A percentile compares a stretch with the other conserved stretches of the same genome.
phyloP scores from a whole-genome alignment of 106 monocot genomes.

The Dendrobium officinale region DNA sequence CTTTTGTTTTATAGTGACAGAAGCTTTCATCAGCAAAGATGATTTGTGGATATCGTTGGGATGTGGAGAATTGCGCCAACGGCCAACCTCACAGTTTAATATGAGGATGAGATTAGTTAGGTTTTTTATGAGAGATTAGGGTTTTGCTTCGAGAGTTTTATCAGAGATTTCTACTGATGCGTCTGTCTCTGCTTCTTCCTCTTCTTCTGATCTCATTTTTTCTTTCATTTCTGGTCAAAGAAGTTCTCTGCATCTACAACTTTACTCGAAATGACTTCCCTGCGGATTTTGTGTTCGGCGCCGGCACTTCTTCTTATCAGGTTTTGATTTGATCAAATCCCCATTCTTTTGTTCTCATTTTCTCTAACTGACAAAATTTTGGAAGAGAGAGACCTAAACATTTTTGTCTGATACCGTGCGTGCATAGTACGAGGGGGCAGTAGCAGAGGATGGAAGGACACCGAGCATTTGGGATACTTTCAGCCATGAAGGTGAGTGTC shows the following conservation, averaged over 20 bases:
- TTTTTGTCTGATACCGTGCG: background rate
- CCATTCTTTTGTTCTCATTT: too few relatives aligned
- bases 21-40: too few relatives aligned
- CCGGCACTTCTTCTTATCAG: conserved; percentile 5
- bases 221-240: background rate
- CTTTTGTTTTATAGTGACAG: too few relatives aligned
- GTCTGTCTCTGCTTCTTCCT: background rate
- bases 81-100: too few relatives aligned
- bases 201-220: background rate
- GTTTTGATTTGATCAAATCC: background rate
- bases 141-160: background rate
- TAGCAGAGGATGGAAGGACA: conserved; percentile 17
- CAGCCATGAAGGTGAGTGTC: background rate
- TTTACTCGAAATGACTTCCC: background rate
- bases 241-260: background rate
- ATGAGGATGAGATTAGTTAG: too few relatives aligned
- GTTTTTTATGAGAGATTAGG: too few relatives aligned
- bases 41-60: too few relatives aligned
- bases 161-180: background rate
- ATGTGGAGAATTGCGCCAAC: too few relatives aligned
- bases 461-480: conserved; percentile 17
- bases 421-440: conserved; percentile 12
- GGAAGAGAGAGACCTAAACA: background rate
- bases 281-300: conserved; percentile 1
- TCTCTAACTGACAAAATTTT: too few relatives aligned